Evolutionary conservation across 2,329 filamentous ascomycete species (phyloP), one percentile per base, ranked within the genome.

Genomic region (Exophiala spinifera): DNA sequence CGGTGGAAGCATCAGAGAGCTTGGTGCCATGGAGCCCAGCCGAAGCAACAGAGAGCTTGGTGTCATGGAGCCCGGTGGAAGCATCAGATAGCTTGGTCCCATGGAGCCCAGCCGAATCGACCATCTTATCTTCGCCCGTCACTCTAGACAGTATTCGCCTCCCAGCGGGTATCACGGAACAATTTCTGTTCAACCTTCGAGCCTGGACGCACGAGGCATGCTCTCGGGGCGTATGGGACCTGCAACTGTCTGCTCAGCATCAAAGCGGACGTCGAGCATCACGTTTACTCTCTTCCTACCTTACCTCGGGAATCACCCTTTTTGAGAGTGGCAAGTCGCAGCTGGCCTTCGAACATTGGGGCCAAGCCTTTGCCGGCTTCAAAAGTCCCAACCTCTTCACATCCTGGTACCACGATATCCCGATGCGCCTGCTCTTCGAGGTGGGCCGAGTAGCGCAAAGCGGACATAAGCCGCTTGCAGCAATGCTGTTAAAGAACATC

Each of bases 341-440:
- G 1, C 50, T 60, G 5, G 57, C 57, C 2, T 60, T 37, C 28
- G 44, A 20, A n/a, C 48, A 57, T 33, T 60, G 57, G 57, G 33
- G 42, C 21, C 44, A 39, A 21, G 57, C 57, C 8, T 46, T 53
- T 42, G 50, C 42, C 42, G 31, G 54, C 14, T 60, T 60, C 43
- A 15, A 59, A n/a, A 60, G 54, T 28, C 39, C 55, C 17, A 36
- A 54, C 11, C 37, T 57, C n/a, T 57, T 60, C 39, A 57, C 57
- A 34, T 55, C 57, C 7, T 60, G 57, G 57, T 60, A 60, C 37
- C 50, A 60, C 42, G 57, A 60, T 42, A 60, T 56, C 33, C 57
- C 57, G 7, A 57, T 60, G 43, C 51, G 55, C 13, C 49, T 60
- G 11, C 57, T 60, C 28, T 57, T 57, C n/a, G 57, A 60, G 47